Evolutionary conservation across 345 rosid species (phyloP).

Genomic region (Streptanthus diversifolius): DNA sequence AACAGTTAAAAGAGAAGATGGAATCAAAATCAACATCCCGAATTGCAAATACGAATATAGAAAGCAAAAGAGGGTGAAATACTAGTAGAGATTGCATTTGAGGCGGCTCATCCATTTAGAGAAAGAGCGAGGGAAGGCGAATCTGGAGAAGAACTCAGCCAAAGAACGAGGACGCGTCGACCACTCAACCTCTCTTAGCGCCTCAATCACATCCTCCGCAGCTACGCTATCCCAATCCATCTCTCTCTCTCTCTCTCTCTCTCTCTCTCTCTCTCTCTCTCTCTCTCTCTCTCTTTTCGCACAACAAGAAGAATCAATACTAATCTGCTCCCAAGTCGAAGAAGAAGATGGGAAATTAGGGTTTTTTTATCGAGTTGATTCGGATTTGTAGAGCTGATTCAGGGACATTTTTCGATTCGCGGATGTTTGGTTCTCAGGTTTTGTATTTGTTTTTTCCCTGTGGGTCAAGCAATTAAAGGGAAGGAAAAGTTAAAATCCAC

Average conservation of each 20-base stretch:
- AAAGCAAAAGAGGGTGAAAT: neutral
- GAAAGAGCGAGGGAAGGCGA: slow-evolving; percentile 39
- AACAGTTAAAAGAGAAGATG: neutral
- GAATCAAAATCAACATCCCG: neutral
- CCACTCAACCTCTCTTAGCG: slow-evolving; percentile 38
- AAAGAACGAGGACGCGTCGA: slow-evolving; percentile 36
- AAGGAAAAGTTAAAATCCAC: neutral
- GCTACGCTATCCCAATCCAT: slow-evolving; percentile 42
- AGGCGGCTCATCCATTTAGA: slow-evolving; percentile 39
- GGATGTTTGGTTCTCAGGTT: slow-evolving; percentile 16
- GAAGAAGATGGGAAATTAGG: neutral
- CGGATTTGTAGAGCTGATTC: slow-evolving; percentile 1
- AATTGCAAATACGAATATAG: neutral
- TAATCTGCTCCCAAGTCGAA: neutral
- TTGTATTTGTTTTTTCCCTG: slow-evolving; percentile 19
- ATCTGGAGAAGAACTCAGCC: slow-evolving; percentile 38
- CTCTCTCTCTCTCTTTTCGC: slow-evolving; percentile 12
- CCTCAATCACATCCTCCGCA: slow-evolving; percentile 34
- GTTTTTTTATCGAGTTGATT: neutral
- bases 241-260: slow-evolving; percentile 25
- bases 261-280: slow-evolving; percentile 26
- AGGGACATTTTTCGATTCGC: slow-evolving; percentile 3
- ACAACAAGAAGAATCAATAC: neutral
- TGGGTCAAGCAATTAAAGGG: slow-evolving; percentile 28
- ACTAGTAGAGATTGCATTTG: slow-evolving; percentile 44